Percentiles rank a stretch among this genome's conserved stretches.
phyloP scores from a whole-genome alignment of 202 grass and related monocot species.

The Carex arenaria region DNA sequence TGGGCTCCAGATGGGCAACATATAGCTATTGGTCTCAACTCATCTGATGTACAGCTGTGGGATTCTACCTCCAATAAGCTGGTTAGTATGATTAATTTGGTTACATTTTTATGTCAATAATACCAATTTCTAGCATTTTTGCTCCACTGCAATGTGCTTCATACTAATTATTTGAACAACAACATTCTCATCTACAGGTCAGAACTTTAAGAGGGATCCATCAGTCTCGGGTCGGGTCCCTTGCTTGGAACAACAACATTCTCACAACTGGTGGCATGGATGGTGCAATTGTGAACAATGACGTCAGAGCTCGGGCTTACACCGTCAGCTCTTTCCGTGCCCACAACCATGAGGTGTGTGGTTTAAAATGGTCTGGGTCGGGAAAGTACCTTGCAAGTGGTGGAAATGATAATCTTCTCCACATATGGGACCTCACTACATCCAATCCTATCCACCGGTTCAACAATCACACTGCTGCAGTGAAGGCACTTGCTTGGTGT shows the following conservation, averaged over 20 bases:
- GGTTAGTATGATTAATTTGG: slow-evolving; percentile 32
- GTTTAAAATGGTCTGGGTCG: slow-evolving; percentile 74
- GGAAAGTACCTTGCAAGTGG: slow-evolving; percentile 72
- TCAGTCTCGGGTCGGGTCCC: slow-evolving; percentile 60
- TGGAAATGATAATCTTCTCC: slow-evolving; percentile 78
- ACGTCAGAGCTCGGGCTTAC: slow-evolving; percentile 54
- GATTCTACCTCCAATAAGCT: slow-evolving; percentile 58
- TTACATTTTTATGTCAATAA: neutral
- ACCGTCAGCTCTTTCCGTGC: slow-evolving; percentile 60
- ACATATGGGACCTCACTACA: slow-evolving; percentile 78
- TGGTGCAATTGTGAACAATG: slow-evolving; percentile 77
- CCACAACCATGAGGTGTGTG: slow-evolving; percentile 77
- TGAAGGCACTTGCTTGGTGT: slow-evolving; percentile 91
- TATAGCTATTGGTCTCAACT: slow-evolving; percentile 75
- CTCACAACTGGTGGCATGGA: slow-evolving; percentile 65
- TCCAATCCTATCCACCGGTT: slow-evolving; percentile 66
- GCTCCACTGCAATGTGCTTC: neutral
- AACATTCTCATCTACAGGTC: slow-evolving; percentile 40
- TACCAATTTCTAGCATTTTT: slow-evolving; percentile 5
- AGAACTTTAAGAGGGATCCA: slow-evolving; percentile 74
- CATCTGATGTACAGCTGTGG: slow-evolving; percentile 77
- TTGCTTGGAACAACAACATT: slow-evolving; percentile 84
- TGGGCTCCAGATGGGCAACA: slow-evolving; percentile 81
- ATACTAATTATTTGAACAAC: neutral
- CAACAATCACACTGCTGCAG: slow-evolving; percentile 56